Conservation (phyloP, 257 asterid species). For the Solanum megistacrolobum region DNA sequence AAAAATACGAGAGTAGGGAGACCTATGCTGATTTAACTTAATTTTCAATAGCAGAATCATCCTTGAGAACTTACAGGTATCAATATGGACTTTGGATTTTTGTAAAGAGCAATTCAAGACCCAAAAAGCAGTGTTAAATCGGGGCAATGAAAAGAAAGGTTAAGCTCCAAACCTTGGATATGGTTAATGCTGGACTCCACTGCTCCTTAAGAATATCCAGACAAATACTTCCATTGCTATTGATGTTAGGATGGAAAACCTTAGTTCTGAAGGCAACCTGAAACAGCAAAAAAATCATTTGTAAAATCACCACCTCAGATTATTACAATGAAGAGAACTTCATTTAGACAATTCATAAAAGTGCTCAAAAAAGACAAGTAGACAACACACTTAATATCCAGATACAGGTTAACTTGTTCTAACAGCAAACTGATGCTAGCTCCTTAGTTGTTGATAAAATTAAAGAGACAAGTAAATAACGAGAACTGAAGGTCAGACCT, state of each 20-base stretch:
- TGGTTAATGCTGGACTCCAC: slow-evolving; percentile 83
- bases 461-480: neutral
- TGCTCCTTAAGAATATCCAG: slow-evolving; percentile 76
- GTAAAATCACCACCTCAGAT: neutral
- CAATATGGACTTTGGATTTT: neutral
- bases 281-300: neutral
- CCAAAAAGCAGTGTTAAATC: neutral
- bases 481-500: neutral
- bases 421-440: neutral
- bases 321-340: neutral
- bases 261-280: slow-evolving; percentile 78
- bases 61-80: neutral
- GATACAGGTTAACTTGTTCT: neutral
- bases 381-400: neutral
- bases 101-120: neutral
- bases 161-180: slow-evolving; percentile 46
- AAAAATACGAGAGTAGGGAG: neutral
- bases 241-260: slow-evolving; percentile 75
- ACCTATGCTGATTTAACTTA: neutral
- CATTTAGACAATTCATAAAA: neutral
- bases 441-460: neutral
- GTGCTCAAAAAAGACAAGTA: neutral
- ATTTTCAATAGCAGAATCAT: neutral
- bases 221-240: slow-evolving; percentile 83
- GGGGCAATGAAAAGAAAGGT: neutral